Evolutionary conservation across 257 asterid genomes (phyloP), one percentile per base, ranked within the genome.

Genomic region (Fraxinus pennsylvanica): DNA sequence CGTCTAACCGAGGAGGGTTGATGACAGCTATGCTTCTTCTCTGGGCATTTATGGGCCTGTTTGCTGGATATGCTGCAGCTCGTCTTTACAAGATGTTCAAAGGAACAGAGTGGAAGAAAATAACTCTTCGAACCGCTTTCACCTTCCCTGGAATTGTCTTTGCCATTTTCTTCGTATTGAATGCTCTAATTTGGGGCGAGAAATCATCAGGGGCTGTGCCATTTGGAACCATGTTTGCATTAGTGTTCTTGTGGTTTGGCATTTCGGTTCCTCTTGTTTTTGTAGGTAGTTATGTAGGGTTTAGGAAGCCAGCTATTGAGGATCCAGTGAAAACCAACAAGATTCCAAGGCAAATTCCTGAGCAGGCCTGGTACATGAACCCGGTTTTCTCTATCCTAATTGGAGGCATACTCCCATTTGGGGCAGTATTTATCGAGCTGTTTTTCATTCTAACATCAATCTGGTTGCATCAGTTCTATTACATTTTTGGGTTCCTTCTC

Each of bases 311-410:
- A 25, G 81, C 71, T 14, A 70, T 78, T 25, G 76, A 93, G 84
- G 92, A 88, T 79, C 98, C 98, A 3, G 97, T 93, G 82, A 93
- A 90, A 89, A 93, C 98, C 45, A 93, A 93, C 61, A 68, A 77
- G 29, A 77, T 77, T 22, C 75, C 81, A n/a, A 43, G 75, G 57
- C 81, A 77, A 22, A 68, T 69, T 17, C 74, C 74, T 15, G 74
- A 70, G 15, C 74, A 70, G 54, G 32, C 74, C 54, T 70, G 74
- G 74, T 70, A 70, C 54, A 70, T 70, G 74, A 70, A 70, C 74
- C 74, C 74, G 9, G 15, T 36, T 10, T 70, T 70, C 74, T 70
- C 74, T 10, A 17, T 70, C 57, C 74, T 70, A 41, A 70, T 70
- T 38, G 74, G 74, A n/a, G 74, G 74, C 74, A 70, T 70, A n/a